These are phyloP conservation scores for Fomitopsis pinicola DNA, from an alignment of 1,284 basidiomycete species.

Conservation along the genomic window DNA sequence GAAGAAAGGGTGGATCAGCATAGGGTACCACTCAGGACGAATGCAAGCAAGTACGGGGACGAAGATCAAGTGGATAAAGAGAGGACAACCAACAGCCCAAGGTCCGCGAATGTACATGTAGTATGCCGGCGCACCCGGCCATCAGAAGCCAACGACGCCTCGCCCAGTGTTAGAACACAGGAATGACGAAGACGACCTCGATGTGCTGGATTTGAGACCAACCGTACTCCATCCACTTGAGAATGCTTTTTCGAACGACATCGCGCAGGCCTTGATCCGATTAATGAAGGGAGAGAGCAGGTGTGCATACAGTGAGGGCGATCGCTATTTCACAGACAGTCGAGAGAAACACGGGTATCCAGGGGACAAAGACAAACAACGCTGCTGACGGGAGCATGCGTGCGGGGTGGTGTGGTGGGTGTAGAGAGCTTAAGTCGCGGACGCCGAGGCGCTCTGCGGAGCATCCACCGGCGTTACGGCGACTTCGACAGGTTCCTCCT, in stretches of 20 bases:
- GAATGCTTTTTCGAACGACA: slow-evolving; percentile 2
- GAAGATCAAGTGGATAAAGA: slow-evolving; percentile 40
- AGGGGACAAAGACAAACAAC: slow-evolving; percentile 13
- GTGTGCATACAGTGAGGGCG: slow-evolving; percentile 11
- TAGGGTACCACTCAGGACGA: slow-evolving; percentile 7
- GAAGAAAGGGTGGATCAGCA: not conserved
- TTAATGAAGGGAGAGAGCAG: slow-evolving; percentile 12
- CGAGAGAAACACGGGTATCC: slow-evolving; percentile 23
- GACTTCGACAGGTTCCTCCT: slow-evolving; percentile 21
- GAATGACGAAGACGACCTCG: not conserved
- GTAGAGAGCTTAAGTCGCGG: slow-evolving; percentile 11
- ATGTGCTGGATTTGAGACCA: slow-evolving; percentile 8
- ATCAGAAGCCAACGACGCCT: not conserved
- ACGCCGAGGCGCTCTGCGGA: slow-evolving; percentile 12
- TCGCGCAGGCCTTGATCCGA: slow-evolving; percentile 12
- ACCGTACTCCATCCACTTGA: slow-evolving; percentile 10
- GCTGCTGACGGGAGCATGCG: not conserved
- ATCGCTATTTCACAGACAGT: slow-evolving; percentile 18
- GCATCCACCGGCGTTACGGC: slow-evolving; percentile 21
- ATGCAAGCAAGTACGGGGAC: slow-evolving; percentile 9
- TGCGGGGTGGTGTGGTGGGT: not conserved
- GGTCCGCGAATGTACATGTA: slow-evolving; percentile 21
- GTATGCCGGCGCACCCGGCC: slow-evolving; percentile 5
- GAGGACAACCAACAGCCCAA: slow-evolving; percentile 63
- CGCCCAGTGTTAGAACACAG: not conserved